Evolutionary conservation across 148 eudicot genomes (phyloP), one percentile per base, ranked within the genome.

Genomic region (Suaeda aralocaspica): DNA sequence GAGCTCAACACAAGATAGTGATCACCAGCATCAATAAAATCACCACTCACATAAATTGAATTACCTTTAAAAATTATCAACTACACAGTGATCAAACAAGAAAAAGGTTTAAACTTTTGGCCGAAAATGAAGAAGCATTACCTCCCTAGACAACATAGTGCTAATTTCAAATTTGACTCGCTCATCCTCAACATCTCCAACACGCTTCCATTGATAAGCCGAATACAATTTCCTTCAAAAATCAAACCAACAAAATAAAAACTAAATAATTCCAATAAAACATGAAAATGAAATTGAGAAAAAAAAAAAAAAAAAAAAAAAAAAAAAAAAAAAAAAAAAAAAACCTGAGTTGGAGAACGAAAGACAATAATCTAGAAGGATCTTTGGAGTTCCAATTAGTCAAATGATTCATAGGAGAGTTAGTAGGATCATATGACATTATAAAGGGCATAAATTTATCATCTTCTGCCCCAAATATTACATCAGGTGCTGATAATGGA

Each of bases 391-490:
- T 87, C 98, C 98, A 93, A 68, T 83, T 78, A 69, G 80, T 73
- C 50, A 93, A 77, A 73, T 72, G 69, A 73, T 76, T 76, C 71
- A 76, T 77, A 6, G 80, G 78, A 1, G 84, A 82, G 41, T 68
- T 85, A 22, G 26, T 69, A 30, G 75, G 63, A 71, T 77, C 76
- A 7, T 72, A 74, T 15, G 82, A 72, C 33, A 74, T 56, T 19
- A 72, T 73, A 75, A 73, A 88, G 0, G 92, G 87, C 26, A 71
- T 60, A 76, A 90, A 90, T 41, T 64, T 60, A 67, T 84, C 96
- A 82, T 93, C 96, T 55, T 87, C 92, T 4, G 87, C 83, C 5
- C 96, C 98, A 65, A 93, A 93, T 50, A 93, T 81, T 21, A 93
- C 71, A 77, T 93, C 98, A 1, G 98, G 98, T 28, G 90, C 86